Percentiles rank a stretch among this genome's conserved stretches.
phyloP scores from a whole-genome alignment of 495 filamentous ascomycete species.

The Margaritispora aquatica region DNA sequence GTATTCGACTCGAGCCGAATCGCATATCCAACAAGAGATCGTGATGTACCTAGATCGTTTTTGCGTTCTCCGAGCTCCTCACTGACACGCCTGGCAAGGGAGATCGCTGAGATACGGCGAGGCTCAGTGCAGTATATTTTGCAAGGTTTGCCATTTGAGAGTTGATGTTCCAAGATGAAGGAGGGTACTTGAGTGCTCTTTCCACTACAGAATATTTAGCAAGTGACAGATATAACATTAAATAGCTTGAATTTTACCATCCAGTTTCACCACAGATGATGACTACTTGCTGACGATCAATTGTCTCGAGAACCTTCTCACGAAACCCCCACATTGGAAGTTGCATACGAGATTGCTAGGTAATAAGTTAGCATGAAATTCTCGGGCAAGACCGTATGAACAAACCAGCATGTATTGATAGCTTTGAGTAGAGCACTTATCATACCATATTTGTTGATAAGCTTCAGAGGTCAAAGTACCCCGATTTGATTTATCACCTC shows the following conservation, averaged over 20 bases:
- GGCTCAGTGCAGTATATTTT: constrained; percentile 96
- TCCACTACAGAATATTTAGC: constrained; percentile 39
- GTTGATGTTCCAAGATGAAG: constrained; percentile 83
- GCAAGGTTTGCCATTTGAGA: constrained; percentile 70
- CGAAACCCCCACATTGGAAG: constrained; percentile 88
- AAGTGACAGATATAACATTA: no score
- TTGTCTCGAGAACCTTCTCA: constrained; percentile 62
- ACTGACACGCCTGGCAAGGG: constrained; percentile 82
- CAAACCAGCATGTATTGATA: constrained; percentile 53
- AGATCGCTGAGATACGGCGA: constrained; percentile 93
- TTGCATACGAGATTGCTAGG: constrained; percentile 50
- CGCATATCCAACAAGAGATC: constrained; percentile 87
- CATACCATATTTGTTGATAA: constrained; percentile 61
- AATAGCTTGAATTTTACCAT: no score
- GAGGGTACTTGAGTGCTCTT: constrained; percentile 96
- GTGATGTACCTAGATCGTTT: constrained; percentile 69
- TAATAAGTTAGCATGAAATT: constrained; percentile 15
- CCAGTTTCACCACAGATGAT: constrained; percentile 96
- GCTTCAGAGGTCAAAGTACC: constrained; percentile 33
- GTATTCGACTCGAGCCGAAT: constrained; percentile 87
- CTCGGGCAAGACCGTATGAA: not conserved
- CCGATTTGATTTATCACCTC: constrained; percentile 28
- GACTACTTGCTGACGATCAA: constrained; percentile 71
- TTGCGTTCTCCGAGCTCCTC: constrained; percentile 87
- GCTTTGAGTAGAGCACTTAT: constrained; percentile 54